Base-by-base conservation (phyloP, 2,329 filamentous ascomycete genomes). In the Phyllosticta citriasiana region DNA sequence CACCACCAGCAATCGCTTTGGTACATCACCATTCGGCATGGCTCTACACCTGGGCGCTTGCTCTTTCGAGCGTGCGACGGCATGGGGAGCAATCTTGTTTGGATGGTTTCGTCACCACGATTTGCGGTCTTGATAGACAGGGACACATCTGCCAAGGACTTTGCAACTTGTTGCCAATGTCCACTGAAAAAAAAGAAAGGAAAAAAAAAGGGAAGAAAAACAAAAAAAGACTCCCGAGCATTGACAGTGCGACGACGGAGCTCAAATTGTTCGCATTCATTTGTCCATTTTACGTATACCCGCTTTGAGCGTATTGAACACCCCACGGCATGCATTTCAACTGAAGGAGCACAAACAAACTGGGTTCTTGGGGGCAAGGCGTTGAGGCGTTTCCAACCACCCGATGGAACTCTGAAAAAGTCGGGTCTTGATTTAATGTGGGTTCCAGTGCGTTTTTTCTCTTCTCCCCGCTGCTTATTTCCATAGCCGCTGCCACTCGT, bases 201-300 rank as follows among this genome's bases (percentile, higher is more conserved):
- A 33, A 24, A 51, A 25, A 51, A 33, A 22, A n/a, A n/a, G n/a
- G n/a, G 19, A 22, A 22, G 19, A 10, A 7, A 24, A 30, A 10
- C 35, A 25, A 26, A 25, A 52, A n/a, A 52, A 35, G 52, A 52
- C 58, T 54, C 58, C 53, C 58, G 58, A 60, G 58, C 35, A 60
- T 50, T 60, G 58, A 56, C 26, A 26, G 55, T 56, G 58, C 58
- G 35, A 27, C 24, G 58, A 60, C 58, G 58, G 58, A 54, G 58
- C 22, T 52, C 53, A 51, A 27, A 53, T 53, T 55, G 58, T 57
- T 57, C 50, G 40, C 59, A 55, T 61, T 61, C 55, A 47, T 47
- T 61, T 53, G 55, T 55, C 54, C 51, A 61, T 57, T 61, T 61
- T 61, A 57, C 54, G 54, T 61, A 61, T 61, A 61, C 59, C 59